Conservation (phyloP, 257 asterid species). For the Petunia axillaris region DNA sequence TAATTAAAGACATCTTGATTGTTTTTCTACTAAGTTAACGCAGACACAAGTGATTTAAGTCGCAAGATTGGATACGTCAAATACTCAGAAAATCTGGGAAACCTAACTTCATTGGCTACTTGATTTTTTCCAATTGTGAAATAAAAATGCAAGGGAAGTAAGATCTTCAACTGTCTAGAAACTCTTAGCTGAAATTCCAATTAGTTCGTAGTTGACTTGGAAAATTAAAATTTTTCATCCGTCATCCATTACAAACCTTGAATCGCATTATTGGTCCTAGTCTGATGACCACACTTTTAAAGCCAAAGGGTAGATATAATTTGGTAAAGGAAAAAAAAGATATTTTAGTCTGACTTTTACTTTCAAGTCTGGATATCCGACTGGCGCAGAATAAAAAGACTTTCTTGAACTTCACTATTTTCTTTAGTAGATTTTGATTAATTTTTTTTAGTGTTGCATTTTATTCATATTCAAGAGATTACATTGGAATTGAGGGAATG, state of each 20-base stretch:
- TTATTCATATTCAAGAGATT: too few species aligned
- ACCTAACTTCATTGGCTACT: neutral
- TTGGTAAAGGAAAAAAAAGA: neutral
- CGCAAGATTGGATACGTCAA: neutral
- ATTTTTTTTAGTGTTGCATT: too few species aligned
- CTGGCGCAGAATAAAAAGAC: neutral
- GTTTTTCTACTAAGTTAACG: too few species aligned
- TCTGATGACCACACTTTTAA: neutral
- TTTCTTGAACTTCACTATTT: neutral
- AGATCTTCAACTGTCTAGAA: conserved; percentile 13
- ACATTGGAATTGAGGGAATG: too few species aligned
- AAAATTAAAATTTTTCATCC: neutral
- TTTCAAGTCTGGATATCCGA: neutral
- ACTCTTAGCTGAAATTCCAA: neutral
- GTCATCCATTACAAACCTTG: neutral
- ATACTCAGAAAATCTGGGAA: neutral
- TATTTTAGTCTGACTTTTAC: neutral
- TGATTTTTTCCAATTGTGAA: neutral
- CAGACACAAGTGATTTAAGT: neutral
- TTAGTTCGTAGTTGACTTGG: conserved; percentile 14
- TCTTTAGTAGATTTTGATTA: neutral
- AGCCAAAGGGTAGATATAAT: neutral
- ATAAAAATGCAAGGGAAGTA: neutral
- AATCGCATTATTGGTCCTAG: neutral
- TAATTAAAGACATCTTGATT: too few species aligned